Percentiles rank a stretch among this genome's conserved stretches.
phyloP scores from a whole-genome alignment of 2,329 filamentous ascomycete species.

The Eutypa lata region DNA sequence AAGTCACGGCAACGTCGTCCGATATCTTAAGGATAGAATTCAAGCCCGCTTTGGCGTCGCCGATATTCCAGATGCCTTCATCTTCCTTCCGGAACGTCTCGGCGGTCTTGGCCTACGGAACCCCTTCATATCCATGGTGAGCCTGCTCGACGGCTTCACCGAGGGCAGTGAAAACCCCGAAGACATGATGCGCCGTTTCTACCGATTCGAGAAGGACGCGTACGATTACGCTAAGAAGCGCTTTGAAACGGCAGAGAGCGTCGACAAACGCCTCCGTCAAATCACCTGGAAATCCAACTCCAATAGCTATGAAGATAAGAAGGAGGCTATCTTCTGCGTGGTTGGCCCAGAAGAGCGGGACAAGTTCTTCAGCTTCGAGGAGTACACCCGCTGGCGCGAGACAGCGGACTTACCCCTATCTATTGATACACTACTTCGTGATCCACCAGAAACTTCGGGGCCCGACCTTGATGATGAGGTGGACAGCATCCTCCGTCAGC shows the following conservation, averaged over 20 bases:
- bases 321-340: background rate
- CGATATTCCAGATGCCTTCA: slow-evolving; percentile 42
- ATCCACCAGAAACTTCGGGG: slow-evolving; percentile 17
- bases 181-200: background rate
- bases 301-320: background rate
- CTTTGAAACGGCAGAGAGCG: background rate
- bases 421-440: slow-evolving; percentile 25
- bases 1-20: slow-evolving; percentile 25
- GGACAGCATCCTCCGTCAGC: slow-evolving; percentile 11
- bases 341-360: slow-evolving; percentile 10
- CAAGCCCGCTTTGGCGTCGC: slow-evolving; percentile 31
- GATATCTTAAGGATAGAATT: slow-evolving; percentile 29
- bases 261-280: background rate
- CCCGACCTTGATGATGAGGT: slow-evolving; percentile 24
- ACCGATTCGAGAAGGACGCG: background rate
- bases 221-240: too few relatives aligned
- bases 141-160: slow-evolving; percentile 27
- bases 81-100: slow-evolving; percentile 42
- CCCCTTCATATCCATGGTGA: slow-evolving; percentile 40
- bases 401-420: slow-evolving; percentile 7
- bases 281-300: too few relatives aligned
- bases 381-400: slow-evolving; percentile 32
- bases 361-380: slow-evolving; percentile 33
- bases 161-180: slow-evolving; percentile 2
- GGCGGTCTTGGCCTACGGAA: slow-evolving; percentile 45